Base-by-base conservation (phyloP, 140 eudicot genomes). In the Flaveria floridana region DNA sequence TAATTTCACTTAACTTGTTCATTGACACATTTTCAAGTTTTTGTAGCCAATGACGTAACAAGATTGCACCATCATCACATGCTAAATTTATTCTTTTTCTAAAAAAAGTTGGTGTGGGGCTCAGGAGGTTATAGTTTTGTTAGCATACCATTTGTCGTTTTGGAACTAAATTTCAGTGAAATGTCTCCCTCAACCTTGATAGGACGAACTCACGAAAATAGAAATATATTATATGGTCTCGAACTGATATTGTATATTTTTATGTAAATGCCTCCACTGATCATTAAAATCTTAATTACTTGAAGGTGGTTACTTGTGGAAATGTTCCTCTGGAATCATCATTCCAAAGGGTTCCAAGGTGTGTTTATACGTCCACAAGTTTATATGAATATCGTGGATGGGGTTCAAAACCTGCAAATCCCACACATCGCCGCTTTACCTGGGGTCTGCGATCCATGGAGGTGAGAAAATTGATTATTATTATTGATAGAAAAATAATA, bases 241-340 rank as follows among this genome's bases (percentile, higher is more conserved):
- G 16, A 21, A 44, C 3, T 44, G 11, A 50, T 59, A 48, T 57
- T 57, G 59, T 18, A 18, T 65, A 37, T 34, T 34, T 23, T 28
- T 65, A 18, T 41, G n/a, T 16, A 39, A 8, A 65, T 41, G 30
- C 50, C 37, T 65, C 52, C n/a, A 37, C 23, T 25, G 39, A 61
- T 70, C 51, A 39, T 78, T 37, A 28, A 57, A 26, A 37, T 57
- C 30, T 50, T 78, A 66, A 61, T 39, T 67, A 77, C 51, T 75
- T 81, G 79, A 70, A 88, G 95, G 90, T 88, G 87, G 95, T 88
- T 57, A 88, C 95, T 3, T 88, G 95, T 52, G 95, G 95, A 76
- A 88, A 86, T 44, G 78, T 83, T 69, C 90, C 95, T 67, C 78
- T 88, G 20, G 95, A 88, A 68, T 88, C 95, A 77, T 85, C 95